phyloP scores from a whole-genome alignment of 1,284 basidiomycete species.

The Pseudozyma hubeiensis region DNA sequence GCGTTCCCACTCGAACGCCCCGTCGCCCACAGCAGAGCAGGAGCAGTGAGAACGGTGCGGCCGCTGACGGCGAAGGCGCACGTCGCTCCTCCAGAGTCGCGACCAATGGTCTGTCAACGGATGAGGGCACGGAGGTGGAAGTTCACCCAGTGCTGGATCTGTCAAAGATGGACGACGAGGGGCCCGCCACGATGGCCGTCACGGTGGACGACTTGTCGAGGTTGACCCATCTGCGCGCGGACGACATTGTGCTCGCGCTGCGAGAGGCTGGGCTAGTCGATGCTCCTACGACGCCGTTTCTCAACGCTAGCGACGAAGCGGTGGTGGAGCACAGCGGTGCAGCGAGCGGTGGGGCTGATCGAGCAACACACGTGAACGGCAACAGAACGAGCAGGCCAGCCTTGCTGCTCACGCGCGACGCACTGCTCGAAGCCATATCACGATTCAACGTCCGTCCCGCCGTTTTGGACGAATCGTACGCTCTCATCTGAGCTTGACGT shows the following conservation, averaged over 20 bases:
- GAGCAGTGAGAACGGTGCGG: background rate
- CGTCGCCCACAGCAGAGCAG: background rate
- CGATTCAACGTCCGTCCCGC: slow-evolving; percentile 47
- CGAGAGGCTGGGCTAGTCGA: slow-evolving; percentile 84
- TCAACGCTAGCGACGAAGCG: slow-evolving; percentile 14
- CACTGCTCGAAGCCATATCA: slow-evolving; percentile 36
- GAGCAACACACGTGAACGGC: background rate
- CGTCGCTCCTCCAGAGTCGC: slow-evolving; percentile 20
- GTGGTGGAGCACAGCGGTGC: background rate
- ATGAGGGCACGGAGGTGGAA: background rate
- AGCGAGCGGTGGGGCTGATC: background rate
- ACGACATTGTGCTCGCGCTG: slow-evolving; percentile 88
- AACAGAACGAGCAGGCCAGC: slow-evolving; percentile 4
- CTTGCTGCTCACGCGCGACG: slow-evolving; percentile 45
- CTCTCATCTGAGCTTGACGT: slow-evolving; percentile 24
- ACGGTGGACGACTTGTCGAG: slow-evolving; percentile 74
- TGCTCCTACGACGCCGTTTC: slow-evolving; percentile 58
- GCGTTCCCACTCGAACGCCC: slow-evolving; percentile 5
- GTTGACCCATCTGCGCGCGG: slow-evolving; percentile 82
- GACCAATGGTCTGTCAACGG: background rate
- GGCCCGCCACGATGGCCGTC: slow-evolving; percentile 38
- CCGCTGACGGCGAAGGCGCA: slow-evolving; percentile 9
- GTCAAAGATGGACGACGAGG: slow-evolving; percentile 2
- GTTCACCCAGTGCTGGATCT: slow-evolving; percentile 35
- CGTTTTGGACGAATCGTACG: slow-evolving; percentile 52